Evolutionary conservation across 805 yeast genomes (phyloP).

Genomic region (Candida schatavii): DNA sequence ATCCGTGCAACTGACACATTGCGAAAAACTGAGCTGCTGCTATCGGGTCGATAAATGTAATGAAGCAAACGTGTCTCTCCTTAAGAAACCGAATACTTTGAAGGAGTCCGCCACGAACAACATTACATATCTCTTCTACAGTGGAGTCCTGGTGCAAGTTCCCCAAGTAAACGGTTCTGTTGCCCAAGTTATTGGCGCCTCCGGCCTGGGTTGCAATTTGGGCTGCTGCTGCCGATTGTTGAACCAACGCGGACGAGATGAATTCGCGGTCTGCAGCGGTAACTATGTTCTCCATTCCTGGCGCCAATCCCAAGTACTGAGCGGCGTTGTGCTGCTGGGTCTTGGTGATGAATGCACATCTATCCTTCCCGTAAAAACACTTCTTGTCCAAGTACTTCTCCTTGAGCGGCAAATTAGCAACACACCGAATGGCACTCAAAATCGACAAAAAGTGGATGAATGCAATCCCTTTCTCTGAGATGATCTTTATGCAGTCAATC

Average conservation of each 20-base stretch:
- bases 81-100: conserved; percentile 77
- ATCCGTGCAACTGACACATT: conserved; percentile 85
- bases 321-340: conserved; percentile 98
- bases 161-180: conserved; percentile 89
- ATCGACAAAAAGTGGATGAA: conserved; percentile 89
- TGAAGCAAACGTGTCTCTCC: conserved; percentile 89
- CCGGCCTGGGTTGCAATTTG: conserved; percentile 94
- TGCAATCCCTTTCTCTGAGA: conserved; percentile 80
- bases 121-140: conserved; percentile 92
- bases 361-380: conserved; percentile 88
- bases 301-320: conserved; percentile 86
- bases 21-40: conserved; percentile 98
- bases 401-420: conserved; percentile 63
- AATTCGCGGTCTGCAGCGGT: conserved; percentile 65
- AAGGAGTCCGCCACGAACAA: conserved; percentile 89
- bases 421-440: conserved; percentile 81
- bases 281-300: conserved; percentile 79
- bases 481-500: conserved; percentile 79
- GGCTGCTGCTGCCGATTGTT: conserved; percentile 97
- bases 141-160: conserved; percentile 85
- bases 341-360: conserved; percentile 91
- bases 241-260: conserved; percentile 74
- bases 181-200: conserved; percentile 87
- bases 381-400: conserved; percentile 73
- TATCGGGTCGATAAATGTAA: conserved; percentile 93